Base-by-base conservation (phyloP, 2,329 filamentous ascomycete genomes). In the Dactylellina parvicollis region DNA sequence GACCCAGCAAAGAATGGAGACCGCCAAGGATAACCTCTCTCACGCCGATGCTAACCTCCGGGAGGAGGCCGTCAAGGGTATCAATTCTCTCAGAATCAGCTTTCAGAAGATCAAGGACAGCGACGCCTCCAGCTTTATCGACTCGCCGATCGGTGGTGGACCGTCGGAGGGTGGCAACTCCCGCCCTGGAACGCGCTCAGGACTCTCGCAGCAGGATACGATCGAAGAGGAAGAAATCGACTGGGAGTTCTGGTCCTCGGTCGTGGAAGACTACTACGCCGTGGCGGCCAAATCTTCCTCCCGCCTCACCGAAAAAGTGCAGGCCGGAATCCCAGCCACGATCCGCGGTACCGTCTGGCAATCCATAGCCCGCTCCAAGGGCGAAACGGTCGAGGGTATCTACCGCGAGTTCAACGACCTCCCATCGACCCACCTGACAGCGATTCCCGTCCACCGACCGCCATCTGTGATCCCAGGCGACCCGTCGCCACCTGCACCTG, bases 321-420 rank as follows among this genome's bases (percentile, higher is more conserved):
- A 94, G 54, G 91, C 90, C 38, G 95, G 95, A 30, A 99, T 99
- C 66, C 95, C 95, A 0, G 92, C 90, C 76, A 94, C 93, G 2
- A 96, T 99, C 74, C 89, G 95, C 69, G 96, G 95, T n/a, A 95
- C 99, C 1, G 93, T 99, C 55, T 99, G 95, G 95, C 95, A 99
- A 81, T 94, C 98, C 5, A 83, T 99, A 74, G 92, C 95, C 2
- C 92, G 96, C 79, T 97, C 93, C 82, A 96, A 96, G 81, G 96
- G 92, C 77, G 90, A 94, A 73, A 92, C 96, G 46, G 83, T 99
- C 16, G 95, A 99, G 81, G 82, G 85, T 14, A 86, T 92, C n/a
- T 99, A 98, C 82, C 87, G 86, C 75, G 92, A 96, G 72, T 85
- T 99, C 8, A 86, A 91, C 30, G 86, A 86, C 52, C 87, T 78